phyloP scores from a whole-genome alignment of 257 asterid species.

The Plantago major region DNA sequence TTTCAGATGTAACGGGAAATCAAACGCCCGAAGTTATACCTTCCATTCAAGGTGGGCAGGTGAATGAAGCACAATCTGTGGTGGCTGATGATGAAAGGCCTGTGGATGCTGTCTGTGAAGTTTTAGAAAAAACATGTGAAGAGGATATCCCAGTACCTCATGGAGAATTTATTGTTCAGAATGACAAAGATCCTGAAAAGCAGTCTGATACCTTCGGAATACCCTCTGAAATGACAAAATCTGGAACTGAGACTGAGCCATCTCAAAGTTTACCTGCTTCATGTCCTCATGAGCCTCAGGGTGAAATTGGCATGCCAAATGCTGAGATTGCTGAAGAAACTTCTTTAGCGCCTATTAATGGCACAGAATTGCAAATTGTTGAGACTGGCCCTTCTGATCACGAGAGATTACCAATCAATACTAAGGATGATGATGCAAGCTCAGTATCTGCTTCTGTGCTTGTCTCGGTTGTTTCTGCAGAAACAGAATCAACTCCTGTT shows the following conservation, averaged over 20 bases:
- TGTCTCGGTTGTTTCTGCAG: slow-evolving; percentile 15
- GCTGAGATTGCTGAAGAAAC: slow-evolving; percentile 14
- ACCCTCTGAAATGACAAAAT: slow-evolving; percentile 16
- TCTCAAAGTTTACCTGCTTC: slow-evolving; percentile 23
- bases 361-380: slow-evolving; percentile 21
- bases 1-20: slow-evolving; percentile 21
- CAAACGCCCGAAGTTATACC: slow-evolving; percentile 17
- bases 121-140: slow-evolving; percentile 19
- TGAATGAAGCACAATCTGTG: slow-evolving; percentile 20
- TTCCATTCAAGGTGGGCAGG: slow-evolving; percentile 18
- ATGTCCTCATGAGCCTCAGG: slow-evolving; percentile 15
- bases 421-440: slow-evolving; percentile 20
- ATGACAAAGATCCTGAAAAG: slow-evolving; percentile 23
- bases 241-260: slow-evolving; percentile 24
- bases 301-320: slow-evolving; percentile 23
- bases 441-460: slow-evolving; percentile 18
- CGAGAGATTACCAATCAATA: slow-evolving; percentile 5
- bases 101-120: slow-evolving; percentile 23
- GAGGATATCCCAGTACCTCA: slow-evolving; percentile 19
- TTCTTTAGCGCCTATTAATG: slow-evolving; percentile 20
- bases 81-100: slow-evolving; percentile 14
- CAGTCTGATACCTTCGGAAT: slow-evolving; percentile 18
- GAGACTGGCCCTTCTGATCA: slow-evolving; percentile 16
- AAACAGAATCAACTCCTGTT: slow-evolving; percentile 19
- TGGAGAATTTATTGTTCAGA: slow-evolving; percentile 21